Evolutionary conservation across 1,284 basidiomycete genomes (phyloP).

Genomic region (Trichosporon sp.): DNA sequence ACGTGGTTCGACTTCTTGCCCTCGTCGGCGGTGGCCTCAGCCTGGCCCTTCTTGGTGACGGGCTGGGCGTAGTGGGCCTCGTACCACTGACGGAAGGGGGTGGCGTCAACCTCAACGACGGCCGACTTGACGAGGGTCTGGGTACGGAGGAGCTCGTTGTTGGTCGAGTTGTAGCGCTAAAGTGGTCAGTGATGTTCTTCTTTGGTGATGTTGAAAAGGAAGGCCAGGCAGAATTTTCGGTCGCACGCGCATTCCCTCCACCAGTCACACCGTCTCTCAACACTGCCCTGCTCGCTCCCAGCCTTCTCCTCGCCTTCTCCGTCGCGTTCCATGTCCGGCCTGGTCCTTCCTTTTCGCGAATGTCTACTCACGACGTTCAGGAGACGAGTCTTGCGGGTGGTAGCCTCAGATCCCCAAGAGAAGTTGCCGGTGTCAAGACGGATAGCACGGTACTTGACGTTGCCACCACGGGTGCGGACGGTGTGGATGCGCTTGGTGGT

Average conservation of each 20-base stretch:
- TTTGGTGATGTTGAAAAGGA: background rate
- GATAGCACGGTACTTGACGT: slow-evolving; percentile 88
- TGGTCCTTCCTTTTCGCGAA: slow-evolving; percentile 1
- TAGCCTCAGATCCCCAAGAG: slow-evolving; percentile 91
- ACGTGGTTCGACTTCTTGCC: slow-evolving; percentile 86
- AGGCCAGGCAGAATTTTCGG: background rate
- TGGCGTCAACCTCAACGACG: slow-evolving; percentile 93
- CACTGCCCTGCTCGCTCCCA: background rate
- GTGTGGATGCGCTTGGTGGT: slow-evolving; percentile 89
- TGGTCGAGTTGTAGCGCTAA: slow-evolving; percentile 94
- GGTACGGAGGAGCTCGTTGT: slow-evolving; percentile 97
- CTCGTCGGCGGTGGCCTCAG: slow-evolving; percentile 59
- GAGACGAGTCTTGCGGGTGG: slow-evolving; percentile 89
- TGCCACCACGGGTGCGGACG: slow-evolving; percentile 90
- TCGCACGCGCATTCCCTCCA: background rate
- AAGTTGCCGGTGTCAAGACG: slow-evolving; percentile 94
- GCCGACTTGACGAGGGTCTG: slow-evolving; percentile 95
- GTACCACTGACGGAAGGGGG: slow-evolving; percentile 98
- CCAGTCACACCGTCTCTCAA: background rate
- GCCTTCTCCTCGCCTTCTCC: slow-evolving; percentile 1
- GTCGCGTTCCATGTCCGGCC: background rate
- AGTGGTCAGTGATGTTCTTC: slow-evolving; percentile 23
- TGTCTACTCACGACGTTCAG: slow-evolving; percentile 81
- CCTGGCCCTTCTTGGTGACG: slow-evolving; percentile 71
- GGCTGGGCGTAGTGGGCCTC: slow-evolving; percentile 93